Base-by-base conservation (phyloP, 78 protist species). In the Speleostelium caveatum region DNA sequence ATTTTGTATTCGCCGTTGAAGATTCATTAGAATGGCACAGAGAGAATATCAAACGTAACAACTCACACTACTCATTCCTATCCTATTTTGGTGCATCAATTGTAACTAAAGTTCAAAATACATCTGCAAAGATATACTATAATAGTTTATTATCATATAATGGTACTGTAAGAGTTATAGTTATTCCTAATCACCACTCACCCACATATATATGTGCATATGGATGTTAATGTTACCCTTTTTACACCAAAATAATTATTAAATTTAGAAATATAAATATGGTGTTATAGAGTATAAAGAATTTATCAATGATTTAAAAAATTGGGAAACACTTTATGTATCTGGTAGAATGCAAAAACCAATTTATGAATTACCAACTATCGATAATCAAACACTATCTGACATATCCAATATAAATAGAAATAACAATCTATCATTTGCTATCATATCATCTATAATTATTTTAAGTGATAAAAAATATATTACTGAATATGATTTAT, bases 331-430 rank as follows among this genome's bases (percentile, higher is more conserved):
- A n/a, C 26, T 79, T 38, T 79, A 79, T 79, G 62, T 79, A 24
- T 65, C 88, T 3, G 88, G 88, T 39, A 49, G 88, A 67, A 79
- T 79, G 88, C 73, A 66, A 39, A 79, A 79, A 67, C 88, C 88
- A 21, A 67, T 67, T 1, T 53, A 32, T n/a, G 19, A 67, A 22
- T 55, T 79, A 39, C 75, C 88, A 67, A 17, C 2, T 19, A 38
- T 28, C 21, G 33, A 26, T 2, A 30, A 21, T 6, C 66, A 65
- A 36, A 76, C 36, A 36, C 26, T 36, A 12, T 45, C 39, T 26
- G 72, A 79, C 30, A 79, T 79, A 3, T 14, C 10, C 12, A 6
- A n/a, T 7, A n/a, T 79, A 10, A 79, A 79, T 38, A 16, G 42
- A 2, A 5, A 45, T 26, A 30, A n/a, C 3, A 79, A 79, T 67